Evolutionary conservation across 1,284 basidiomycete species (phyloP).

Genomic region (Macrocystidia cucumis): DNA sequence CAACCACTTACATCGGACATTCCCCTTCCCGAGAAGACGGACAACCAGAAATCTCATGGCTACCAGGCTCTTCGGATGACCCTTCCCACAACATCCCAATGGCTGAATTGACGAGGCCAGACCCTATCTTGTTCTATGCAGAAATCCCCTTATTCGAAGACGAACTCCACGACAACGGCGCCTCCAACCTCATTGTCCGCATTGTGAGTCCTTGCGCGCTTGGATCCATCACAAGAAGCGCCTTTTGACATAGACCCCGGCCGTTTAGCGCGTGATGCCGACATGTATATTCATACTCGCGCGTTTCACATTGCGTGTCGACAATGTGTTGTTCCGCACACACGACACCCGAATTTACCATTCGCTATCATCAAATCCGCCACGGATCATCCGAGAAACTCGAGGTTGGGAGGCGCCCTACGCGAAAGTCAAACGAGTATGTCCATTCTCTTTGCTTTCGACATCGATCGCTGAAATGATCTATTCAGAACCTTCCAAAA

Average conservation of each 20-base stretch:
- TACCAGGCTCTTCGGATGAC: slow-evolving; percentile 46
- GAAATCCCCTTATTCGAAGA: slow-evolving; percentile 91
- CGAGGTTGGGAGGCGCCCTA: slow-evolving; percentile 91
- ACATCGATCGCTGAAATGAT: slow-evolving; percentile 4
- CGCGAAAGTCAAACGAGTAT: slow-evolving; percentile 69
- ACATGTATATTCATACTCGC: slow-evolving; percentile 90
- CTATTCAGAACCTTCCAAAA: slow-evolving; percentile 61
- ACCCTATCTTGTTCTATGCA: slow-evolving; percentile 93
- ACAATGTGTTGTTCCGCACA: slow-evolving; percentile 89
- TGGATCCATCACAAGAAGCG: slow-evolving; percentile 1
- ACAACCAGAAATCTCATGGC: slow-evolving; percentile 12
- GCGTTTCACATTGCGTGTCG: slow-evolving; percentile 91
- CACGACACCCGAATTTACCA: slow-evolving; percentile 91
- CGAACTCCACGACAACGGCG: slow-evolving; percentile 92
- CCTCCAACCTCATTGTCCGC: slow-evolving; percentile 73
- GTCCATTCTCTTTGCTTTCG: slow-evolving; percentile 4
- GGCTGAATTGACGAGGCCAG: slow-evolving; percentile 77
- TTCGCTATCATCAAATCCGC: slow-evolving; percentile 57
- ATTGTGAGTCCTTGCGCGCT: slow-evolving; percentile 55
- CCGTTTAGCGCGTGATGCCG: slow-evolving; percentile 88
- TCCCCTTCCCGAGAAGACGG: slow-evolving; percentile 11
- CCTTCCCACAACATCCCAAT: slow-evolving; percentile 68
- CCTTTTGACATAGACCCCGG: slow-evolving; percentile 5
- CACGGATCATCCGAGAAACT: slow-evolving; percentile 72
- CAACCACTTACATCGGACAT: slow-evolving; percentile 79